These are phyloP conservation scores for Magnaporthiopsis incrustans DNA, from an alignment of 2,329 filamentous ascomycete genomes.

Conservation along the genomic window DNA sequence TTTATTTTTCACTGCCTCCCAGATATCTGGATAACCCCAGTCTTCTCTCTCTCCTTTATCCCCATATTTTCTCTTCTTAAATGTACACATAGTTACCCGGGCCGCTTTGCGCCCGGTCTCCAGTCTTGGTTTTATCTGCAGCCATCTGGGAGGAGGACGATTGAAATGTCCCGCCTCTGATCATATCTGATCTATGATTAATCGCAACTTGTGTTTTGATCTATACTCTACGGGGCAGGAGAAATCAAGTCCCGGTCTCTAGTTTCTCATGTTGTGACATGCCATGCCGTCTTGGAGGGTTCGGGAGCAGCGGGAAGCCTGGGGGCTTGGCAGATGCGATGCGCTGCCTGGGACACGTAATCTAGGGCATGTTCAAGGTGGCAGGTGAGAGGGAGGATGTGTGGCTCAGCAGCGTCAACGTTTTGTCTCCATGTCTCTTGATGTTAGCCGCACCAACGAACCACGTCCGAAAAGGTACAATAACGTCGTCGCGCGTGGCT, in stretches of 20 bases:
- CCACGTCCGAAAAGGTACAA: too few species aligned
- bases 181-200: background rate
- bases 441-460: too few species aligned
- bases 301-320: too few species aligned
- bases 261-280: background rate
- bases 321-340: too few species aligned
- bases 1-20: background rate
- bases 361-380: background rate
- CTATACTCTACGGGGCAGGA: background rate
- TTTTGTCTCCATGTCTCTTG: background rate
- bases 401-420: background rate
- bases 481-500: background rate
- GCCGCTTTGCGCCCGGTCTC: background rate
- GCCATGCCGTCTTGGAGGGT: background rate
- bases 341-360: background rate
- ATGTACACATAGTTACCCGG: background rate
- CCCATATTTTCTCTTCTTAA: background rate
- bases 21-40: background rate
- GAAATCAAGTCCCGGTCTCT: too few species aligned
- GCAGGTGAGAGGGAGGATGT: background rate
- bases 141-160: background rate
- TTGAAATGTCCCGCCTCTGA: background rate
- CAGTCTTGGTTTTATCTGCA: slow-evolving; percentile 1
- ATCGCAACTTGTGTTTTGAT: background rate
- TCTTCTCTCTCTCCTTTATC: background rate